Percentiles rank a stretch among this genome's conserved stretches.
Evolutionary conservation across 805 yeast species (phyloP).

Genomic region (Hyphopichia homilentoma): DNA sequence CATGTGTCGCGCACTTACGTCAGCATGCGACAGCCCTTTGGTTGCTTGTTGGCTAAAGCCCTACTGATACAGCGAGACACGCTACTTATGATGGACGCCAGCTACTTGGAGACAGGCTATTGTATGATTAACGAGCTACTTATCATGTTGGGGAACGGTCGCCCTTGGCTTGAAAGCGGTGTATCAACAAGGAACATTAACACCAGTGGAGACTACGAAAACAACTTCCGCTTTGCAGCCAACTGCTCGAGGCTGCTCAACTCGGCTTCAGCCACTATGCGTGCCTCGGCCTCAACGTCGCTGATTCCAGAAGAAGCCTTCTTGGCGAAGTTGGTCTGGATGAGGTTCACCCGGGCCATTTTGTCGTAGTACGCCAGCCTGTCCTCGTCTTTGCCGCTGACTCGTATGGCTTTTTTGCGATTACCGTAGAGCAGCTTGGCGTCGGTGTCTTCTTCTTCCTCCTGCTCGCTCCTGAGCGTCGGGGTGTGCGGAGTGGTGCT

Average conservation of each 20-base stretch:
- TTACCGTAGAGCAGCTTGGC: not conserved
- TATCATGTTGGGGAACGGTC: no score
- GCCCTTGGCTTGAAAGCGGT: no score
- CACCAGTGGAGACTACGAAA: constrained; percentile 1
- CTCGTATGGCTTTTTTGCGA: constrained; percentile 1
- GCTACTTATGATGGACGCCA: no score
- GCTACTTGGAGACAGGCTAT: no score
- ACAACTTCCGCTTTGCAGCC: not conserved
- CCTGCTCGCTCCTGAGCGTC: not conserved
- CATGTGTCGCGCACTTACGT: no score
- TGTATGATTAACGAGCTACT: no score
- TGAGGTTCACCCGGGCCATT: not conserved
- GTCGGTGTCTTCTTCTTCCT: not conserved
- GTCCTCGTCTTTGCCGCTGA: no score
- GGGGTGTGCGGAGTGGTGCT: not conserved
- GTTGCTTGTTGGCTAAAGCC: no score
- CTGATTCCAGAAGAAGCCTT: not conserved
- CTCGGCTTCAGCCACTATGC: not conserved
- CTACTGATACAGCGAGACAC: no score
- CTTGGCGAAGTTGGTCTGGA: not conserved
- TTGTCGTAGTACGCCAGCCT: no score
- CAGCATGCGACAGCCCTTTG: no score
- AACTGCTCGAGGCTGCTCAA: not conserved
- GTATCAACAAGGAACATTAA: no score
- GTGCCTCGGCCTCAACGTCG: not conserved